A percentile compares a stretch with the other conserved stretches of the same genome.
Evolutionary conservation across 352 stramenopile species (phyloP).

Genomic region (Thalassiosira sp.): DNA sequence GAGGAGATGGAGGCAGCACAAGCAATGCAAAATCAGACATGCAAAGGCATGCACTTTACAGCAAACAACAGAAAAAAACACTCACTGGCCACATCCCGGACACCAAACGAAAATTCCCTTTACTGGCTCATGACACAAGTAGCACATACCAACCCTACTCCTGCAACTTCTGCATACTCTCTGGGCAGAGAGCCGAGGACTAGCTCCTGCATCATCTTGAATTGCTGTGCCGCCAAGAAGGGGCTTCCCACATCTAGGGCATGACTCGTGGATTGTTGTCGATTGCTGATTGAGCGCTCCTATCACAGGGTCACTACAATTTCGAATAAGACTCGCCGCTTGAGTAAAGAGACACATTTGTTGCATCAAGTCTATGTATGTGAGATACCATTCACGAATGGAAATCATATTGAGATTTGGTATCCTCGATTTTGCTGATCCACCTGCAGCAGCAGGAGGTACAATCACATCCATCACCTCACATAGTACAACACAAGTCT

Average conservation of each 20-base stretch:
- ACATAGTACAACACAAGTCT: constrained; percentile 80
- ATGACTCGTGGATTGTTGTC: constrained; percentile 81
- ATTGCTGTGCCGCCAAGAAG: constrained; percentile 40
- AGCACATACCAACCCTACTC: constrained; percentile 75
- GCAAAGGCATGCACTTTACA: no score
- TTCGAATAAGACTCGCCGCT: constrained; percentile 69
- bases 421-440: constrained; percentile 49
- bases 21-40: not conserved
- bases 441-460: constrained; percentile 31
- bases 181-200: constrained; percentile 30
- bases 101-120: constrained; percentile 83
- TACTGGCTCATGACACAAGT: constrained; percentile 79
- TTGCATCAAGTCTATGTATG: constrained; percentile 81
- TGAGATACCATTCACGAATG: constrained; percentile 82
- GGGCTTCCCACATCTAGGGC: constrained; percentile 76
- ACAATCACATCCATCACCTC: constrained; percentile 79
- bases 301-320: constrained; percentile 76
- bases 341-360: constrained; percentile 82
- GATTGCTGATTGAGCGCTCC: constrained; percentile 78
- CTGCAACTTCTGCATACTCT: constrained; percentile 74
- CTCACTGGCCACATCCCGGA: constrained; percentile 66
- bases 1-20: not conserved
- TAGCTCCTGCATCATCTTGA: constrained; percentile 24
- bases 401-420: constrained; percentile 64
- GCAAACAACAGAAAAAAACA: constrained; percentile 1